Evolutionary conservation across 495 filamentous ascomycete species (phyloP).

Genomic region (Penicillium waksmanii): DNA sequence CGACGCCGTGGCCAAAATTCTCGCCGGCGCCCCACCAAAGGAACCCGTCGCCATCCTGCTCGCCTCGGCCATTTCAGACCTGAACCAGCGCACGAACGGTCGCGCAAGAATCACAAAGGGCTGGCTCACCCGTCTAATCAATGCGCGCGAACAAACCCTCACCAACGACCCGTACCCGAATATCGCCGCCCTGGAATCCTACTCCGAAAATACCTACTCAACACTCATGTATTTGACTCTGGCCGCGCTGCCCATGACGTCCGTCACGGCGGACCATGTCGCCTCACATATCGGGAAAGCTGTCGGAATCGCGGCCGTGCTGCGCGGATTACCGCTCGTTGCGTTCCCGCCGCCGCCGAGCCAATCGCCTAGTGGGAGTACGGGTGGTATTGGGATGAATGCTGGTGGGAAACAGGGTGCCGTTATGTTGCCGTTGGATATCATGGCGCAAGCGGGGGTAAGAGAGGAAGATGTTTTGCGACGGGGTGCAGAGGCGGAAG

Average conservation of each 20-base stretch:
- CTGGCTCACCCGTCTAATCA: conserved; percentile 80
- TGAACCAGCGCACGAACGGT: conserved; percentile 57
- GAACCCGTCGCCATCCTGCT: conserved; percentile 91
- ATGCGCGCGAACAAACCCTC: conserved; percentile 78
- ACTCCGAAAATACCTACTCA: conserved; percentile 92
- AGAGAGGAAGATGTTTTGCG: conserved; percentile 88
- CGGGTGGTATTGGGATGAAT: conserved; percentile 18
- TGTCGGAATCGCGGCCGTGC: conserved; percentile 78
- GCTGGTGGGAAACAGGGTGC: conserved; percentile 59
- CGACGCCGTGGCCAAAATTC: conserved; percentile 73
- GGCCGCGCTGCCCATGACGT: conserved; percentile 72
- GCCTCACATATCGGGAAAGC: conserved; percentile 95
- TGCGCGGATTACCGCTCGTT: conserved; percentile 82
- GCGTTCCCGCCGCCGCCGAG: conserved; percentile 73
- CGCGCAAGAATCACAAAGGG: conserved; percentile 68
- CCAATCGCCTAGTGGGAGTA: conserved; percentile 49
- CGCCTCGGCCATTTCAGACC: conserved; percentile 64
- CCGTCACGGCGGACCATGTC: conserved; percentile 86
- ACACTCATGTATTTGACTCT: conserved; percentile 91
- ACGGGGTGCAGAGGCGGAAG: conserved; percentile 72
- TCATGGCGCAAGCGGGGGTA: conserved; percentile 80
- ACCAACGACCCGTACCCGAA: conserved; percentile 79
- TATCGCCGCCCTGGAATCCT: conserved; percentile 75
- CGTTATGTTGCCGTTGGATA: conserved; percentile 80
- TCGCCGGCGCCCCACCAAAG: conserved; percentile 76